Evolutionary conservation across 768 basidiomycete species (phyloP), one percentile per base, ranked within the genome.

Genomic region (Hypholoma fasciculare): DNA sequence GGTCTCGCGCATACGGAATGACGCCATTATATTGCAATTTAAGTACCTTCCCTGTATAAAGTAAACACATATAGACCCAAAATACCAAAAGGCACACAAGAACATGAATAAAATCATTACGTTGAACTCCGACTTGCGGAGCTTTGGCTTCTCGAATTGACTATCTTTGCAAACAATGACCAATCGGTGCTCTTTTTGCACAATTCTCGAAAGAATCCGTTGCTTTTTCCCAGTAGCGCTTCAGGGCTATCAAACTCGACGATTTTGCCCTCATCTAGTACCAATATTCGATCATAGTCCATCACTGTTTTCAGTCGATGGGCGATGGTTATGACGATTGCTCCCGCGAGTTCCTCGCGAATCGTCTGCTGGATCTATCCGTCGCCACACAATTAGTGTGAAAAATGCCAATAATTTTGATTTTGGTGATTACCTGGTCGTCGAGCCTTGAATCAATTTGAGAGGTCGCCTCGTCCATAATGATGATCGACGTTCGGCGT

Each of bases 251-350:
- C 93, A 68, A 85, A 93, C 66, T 95, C 92, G n/a, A 85, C 70
- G 44, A 95, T 78, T 56, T 81, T 77, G 1, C 92, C 92, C 16
- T 81, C 78, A 53, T 86, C 87, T 19, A 92, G 72, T n/a, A 93
- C 88, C 63, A 92, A 73, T 64, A 94, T 76, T 13, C 86, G 77
- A 72, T 87, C 84, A 70, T 91, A 85, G 69, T 92, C 86, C 60
- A 92, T 84, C 55, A 92, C 84, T 0, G 90, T 92, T 67, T 85
- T 85, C 19, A 92, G 75, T 13, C 89, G 77, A 73, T 93, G 92
- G 3, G 93, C 93, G 56, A 94, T 93, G 8, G 90, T 92, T 38
- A 95, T 82, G 17, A 94, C 86, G 17, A 92, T 87, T 0, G 88
- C 82, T 11, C 82, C 80, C 1, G 78, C 70, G 52, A 94, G 82